These are phyloP conservation scores for Hamamelis virginiana DNA, from an alignment of 164 flowering plant species.

Conservation along the genomic window DNA sequence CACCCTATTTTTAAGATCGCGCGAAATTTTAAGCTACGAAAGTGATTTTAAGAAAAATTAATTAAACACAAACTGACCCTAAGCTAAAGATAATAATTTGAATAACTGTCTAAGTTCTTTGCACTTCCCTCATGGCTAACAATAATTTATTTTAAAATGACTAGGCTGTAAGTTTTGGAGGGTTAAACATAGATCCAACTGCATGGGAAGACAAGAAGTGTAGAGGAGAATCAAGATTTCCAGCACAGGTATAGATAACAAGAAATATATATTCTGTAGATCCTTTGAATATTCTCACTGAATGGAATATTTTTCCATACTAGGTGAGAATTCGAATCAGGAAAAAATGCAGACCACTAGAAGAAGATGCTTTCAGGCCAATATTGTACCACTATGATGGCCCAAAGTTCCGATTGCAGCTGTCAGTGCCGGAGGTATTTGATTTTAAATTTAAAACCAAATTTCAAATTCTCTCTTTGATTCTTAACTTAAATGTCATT, in stretches of 20 bases:
- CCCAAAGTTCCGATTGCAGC: conserved; percentile 26
- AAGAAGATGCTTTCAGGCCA: conserved; percentile 27
- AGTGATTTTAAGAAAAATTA: no score
- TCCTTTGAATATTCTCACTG: neutral
- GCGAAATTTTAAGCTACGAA: no score
- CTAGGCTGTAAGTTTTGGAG: conserved; percentile 37
- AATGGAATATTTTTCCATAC: neutral
- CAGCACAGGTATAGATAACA: conserved; percentile 32
- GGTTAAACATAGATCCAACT: conserved; percentile 42
- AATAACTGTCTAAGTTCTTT: no score
- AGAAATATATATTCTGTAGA: neutral
- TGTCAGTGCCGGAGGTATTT: conserved; percentile 25
- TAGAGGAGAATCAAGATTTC: conserved; percentile 35
- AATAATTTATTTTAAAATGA: no score
- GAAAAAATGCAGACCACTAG: conserved; percentile 21
- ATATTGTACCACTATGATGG: conserved; percentile 27
- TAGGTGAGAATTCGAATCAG: conserved; percentile 17
- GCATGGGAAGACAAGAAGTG: conserved; percentile 49
- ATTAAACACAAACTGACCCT: no score
- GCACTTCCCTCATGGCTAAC: no score
- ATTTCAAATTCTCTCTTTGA: no score
- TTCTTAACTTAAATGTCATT: no score
- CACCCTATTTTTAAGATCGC: no score
- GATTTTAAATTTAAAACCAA: no score
- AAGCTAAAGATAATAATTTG: no score